Evolutionary conservation across 225 moss, liverwort and hornwort species (phyloP), one percentile per base, ranked within the genome.

Genomic region (Straminergon stramineum): DNA sequence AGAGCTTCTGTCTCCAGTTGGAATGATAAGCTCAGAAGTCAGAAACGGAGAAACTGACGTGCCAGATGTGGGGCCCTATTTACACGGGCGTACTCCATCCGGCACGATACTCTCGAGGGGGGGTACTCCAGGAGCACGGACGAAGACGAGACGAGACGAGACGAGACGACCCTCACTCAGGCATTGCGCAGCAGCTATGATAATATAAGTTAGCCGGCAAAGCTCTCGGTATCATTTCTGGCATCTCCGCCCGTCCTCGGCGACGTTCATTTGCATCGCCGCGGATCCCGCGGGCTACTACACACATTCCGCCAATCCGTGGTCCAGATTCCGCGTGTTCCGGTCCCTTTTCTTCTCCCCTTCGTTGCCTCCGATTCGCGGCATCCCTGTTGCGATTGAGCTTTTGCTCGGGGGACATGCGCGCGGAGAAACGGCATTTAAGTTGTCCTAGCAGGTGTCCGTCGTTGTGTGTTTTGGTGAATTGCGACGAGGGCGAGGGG

Each of bases 1-100:
- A 34, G 62, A 35, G 53, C 43, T 16, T 78, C 60, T 10, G 18
- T 43, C 43, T 61, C 65, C 75, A 63, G 56, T 23, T 43, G 82
- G 86, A 74, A 81, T 85, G 91, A 91, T 91, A 91, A 89, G 89
- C 65, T 79, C 65, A 45, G 65, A 20, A 24, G 41, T 79, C 65
- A 45, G 65, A 20, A 24, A 41, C 65, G 17, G 58, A 51, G 28
- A 58, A 14, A 11, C 35, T 24, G 81, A 90, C 85, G 92, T 92
- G 92, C 90, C 87, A 76, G 31, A 67, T 45, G 15, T 56, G 21
- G 34, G 53, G 19, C 12, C 45, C 87, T 51, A 24, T 76, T 92
- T 7, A 79, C 87, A 66, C 84, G 58, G 74, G 48, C 73, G 10
- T 3, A 10, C 32, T 35, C 68, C 6, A 19, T 30, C 64, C 14